Conservation (phyloP, 2,329 filamentous ascomycete species). For the Aspergillus udagawae region DNA sequence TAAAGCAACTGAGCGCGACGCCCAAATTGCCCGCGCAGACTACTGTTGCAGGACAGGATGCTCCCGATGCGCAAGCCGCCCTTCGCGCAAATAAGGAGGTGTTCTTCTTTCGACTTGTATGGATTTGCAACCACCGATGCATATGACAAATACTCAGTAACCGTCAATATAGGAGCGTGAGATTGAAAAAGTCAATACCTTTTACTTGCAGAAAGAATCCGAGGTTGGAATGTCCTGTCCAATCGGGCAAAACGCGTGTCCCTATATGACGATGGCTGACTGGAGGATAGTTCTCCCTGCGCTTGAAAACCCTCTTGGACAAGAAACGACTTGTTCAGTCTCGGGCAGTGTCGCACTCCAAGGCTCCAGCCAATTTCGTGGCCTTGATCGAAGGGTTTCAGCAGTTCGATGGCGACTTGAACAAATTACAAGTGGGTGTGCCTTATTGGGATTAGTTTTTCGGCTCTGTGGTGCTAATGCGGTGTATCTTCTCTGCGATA, state of each 20-base stretch:
- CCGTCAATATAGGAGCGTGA: slow-evolving; percentile 73
- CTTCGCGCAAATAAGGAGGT: slow-evolving; percentile 96
- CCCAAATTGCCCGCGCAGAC: slow-evolving; percentile 76
- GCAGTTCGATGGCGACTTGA: slow-evolving; percentile 92
- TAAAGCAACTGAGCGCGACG: slow-evolving; percentile 94
- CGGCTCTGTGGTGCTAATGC: slow-evolving; percentile 5
- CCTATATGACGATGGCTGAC: slow-evolving; percentile 1
- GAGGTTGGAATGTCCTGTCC: slow-evolving; percentile 60
- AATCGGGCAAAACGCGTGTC: neutral
- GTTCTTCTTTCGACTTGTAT: slow-evolving; percentile 95
- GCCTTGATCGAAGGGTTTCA: slow-evolving; percentile 95
- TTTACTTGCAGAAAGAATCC: slow-evolving; percentile 96
- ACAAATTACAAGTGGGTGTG: slow-evolving; percentile 70
- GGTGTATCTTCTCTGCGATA: slow-evolving; percentile 33
- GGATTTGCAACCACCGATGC: slow-evolving; percentile 23
- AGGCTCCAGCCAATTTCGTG: slow-evolving; percentile 88
- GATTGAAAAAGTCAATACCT: slow-evolving; percentile 96
- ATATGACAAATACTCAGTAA: slow-evolving; percentile 1
- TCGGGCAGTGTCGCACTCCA: slow-evolving; percentile 69
- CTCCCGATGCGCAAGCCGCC: slow-evolving; percentile 74
- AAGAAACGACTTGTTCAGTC: slow-evolving; percentile 91
- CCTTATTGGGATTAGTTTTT: neutral
- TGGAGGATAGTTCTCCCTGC: slow-evolving; percentile 72
- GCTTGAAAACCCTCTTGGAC: slow-evolving; percentile 85
- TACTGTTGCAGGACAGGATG: slow-evolving; percentile 44